Evolutionary conservation across 805 yeast genomes (phyloP), one percentile per base, ranked within the genome.

Genomic region (Ogataea pignaliae): DNA sequence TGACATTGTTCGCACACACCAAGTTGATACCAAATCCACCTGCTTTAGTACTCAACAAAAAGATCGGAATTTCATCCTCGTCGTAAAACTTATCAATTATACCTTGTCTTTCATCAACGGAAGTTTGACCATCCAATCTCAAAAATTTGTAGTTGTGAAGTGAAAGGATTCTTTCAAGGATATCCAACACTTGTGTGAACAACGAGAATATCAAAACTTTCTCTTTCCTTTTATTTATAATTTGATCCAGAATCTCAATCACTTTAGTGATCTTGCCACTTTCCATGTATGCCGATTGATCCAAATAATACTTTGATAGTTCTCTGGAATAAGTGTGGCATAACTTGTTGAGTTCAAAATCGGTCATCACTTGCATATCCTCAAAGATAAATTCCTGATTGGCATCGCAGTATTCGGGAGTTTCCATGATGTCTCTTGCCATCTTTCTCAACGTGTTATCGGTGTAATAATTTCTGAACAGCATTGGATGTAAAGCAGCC

Each of bases 1-100:
- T 74, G 2, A 93, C 99, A 48, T 83, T 80, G 60, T 88, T 91
- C 8, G 99, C 98, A 59, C 96, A 93, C 1, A 95, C 93, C 56
- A 93, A 74, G 59, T 93, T 93, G 66, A 93, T 93, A 45, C 99
- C 99, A 66, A 93, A 93, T 1, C 99, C 99, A 60, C 99, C 99
- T 1, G 99, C 98, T 61, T 88, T 88, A 3, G 99, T 93, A 10
- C 97, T 88, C 36, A 93, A 70, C 40, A 93, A 70, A 57, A 93
- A 91, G 3, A 93, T 84, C 0, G 95, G 91, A 51, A 93, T 87
- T 5, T 79, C 72, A 0, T 77, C 76, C 48, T 89, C 95, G 30
- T 86, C 89, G 57, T 88, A 84, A 60, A 86, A 93, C 53, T 79
- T 79, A 67, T 93, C 99, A 54, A 93, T 91, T 53, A 91, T 69